These are phyloP conservation scores for Entomortierella lignicola DNA, from an alignment of 192 early-diverging fungal species.

Conservation along the genomic window DNA sequence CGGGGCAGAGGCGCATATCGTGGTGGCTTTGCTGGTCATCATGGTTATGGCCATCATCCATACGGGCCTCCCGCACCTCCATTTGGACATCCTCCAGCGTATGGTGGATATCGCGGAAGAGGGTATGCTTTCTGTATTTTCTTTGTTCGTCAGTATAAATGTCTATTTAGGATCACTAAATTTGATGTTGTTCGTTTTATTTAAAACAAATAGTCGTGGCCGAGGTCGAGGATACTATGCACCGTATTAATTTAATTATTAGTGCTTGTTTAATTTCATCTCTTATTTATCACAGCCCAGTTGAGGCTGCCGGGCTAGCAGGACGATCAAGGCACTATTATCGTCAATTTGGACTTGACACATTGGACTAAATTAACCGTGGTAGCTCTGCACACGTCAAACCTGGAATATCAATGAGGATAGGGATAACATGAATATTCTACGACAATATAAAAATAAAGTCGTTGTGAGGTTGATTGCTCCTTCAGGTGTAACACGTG, in stretches of 20 bases:
- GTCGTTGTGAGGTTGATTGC: too few species aligned
- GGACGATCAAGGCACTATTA: too few species aligned
- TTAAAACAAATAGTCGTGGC: conserved; percentile 3
- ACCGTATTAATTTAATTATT: conserved; percentile 34
- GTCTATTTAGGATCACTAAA: too few species aligned
- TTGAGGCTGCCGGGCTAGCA: background rate
- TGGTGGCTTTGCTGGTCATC: conserved; percentile 68
- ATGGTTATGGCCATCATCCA: conserved; percentile 57
- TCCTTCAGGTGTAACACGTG: too few species aligned
- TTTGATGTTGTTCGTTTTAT: background rate
- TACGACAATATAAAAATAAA: too few species aligned
- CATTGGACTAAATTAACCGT: too few species aligned
- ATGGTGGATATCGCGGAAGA: conserved; percentile 60
- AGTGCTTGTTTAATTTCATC: background rate
- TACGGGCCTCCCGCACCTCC: conserved; percentile 30
- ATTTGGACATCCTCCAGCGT: conserved; percentile 54
- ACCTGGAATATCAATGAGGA: too few species aligned
- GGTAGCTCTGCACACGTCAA: too few species aligned
- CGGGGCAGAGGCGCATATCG: conserved; percentile 76
- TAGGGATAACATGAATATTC: too few species aligned
- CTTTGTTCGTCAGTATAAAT: too few species aligned
- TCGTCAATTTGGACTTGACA: too few species aligned
- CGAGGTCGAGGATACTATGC: conserved; percentile 53
- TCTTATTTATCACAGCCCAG: background rate
- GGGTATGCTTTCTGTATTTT: conserved; percentile 25